Base-by-base conservation (phyloP, 2,329 filamentous ascomycete species). In the Claviceps sp. region DNA sequence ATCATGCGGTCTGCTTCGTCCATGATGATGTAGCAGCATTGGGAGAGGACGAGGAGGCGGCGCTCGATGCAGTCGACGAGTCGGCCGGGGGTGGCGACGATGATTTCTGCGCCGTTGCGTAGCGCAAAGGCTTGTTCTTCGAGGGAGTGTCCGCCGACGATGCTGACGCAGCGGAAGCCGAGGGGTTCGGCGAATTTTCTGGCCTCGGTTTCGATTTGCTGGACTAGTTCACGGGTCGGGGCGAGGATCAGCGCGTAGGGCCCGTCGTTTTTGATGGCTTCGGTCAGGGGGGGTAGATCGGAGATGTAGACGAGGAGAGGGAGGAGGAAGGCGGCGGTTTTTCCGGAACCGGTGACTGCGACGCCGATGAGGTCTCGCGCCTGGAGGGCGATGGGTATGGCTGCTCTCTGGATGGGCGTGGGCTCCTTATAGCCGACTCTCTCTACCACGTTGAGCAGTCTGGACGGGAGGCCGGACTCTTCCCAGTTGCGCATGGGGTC, bases 1-100 rank as follows among this genome's bases (percentile, higher is more conserved):
- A 98, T 95, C 93, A 98, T 98, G 52, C 91, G 86, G 70, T 98
- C 93, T 40, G 93, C 93, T 77, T 98, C 93, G 67, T 98, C 93
- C 91, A 98, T 96, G 69, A 98, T 95, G 52, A 97, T 81, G 70
- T 97, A 97, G 71, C 90, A 95, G 68, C 93, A 97, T 69, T 97
- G 93, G n/a, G 83, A 84, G 47, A 97, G 79, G 1, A 98, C 91
- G 2, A 97, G 76, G 34, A 97, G 81, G 37, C 91, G 84, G 18
- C 93, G 81, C 68, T 98, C 93, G 60, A 98, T 93, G 68, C 90
- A 97, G 72, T 98, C 93, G 8, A 97, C 87, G 1, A 98, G 79
- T 77, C 93, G 90, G 71, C 93, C 93, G 0, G 93, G 93, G 0
- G 93, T 98, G n/a, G 93, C 93, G 58, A 98, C 95, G 62, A 98